Conservation (phyloP, 1,284 basidiomycete species). For the Ustanciosporium gigantosporum region DNA sequence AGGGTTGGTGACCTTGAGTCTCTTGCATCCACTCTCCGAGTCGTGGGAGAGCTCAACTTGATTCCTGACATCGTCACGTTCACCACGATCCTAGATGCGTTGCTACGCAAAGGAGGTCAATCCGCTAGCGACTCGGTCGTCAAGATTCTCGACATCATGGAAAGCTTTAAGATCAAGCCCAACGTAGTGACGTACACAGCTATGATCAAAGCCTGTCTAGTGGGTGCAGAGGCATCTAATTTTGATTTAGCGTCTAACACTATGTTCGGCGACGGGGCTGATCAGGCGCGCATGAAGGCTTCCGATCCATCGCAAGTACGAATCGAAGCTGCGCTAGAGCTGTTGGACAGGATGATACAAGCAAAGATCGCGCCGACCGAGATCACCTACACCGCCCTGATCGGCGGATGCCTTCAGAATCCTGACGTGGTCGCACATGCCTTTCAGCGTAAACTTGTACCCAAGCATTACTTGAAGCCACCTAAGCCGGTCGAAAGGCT, state of each 20-base stretch:
- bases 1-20: slow-evolving; percentile 25
- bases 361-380: slow-evolving; percentile 40
- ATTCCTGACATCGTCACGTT: slow-evolving; percentile 51
- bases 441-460: slow-evolving; percentile 1
- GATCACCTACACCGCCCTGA: slow-evolving; percentile 46
- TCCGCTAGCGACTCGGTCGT: slow-evolving; percentile 24
- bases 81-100: slow-evolving; percentile 50
- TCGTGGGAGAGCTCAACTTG: slow-evolving; percentile 23
- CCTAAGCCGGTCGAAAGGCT: slow-evolving; percentile 11
- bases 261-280: slow-evolving; percentile 6
- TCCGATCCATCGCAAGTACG: slow-evolving; percentile 8
- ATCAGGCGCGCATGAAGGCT: background rate
- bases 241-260: slow-evolving; percentile 12
- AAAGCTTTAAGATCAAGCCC: slow-evolving; percentile 32
- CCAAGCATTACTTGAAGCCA: slow-evolving; percentile 4
- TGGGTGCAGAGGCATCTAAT: slow-evolving; percentile 18
- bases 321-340: slow-evolving; percentile 39
- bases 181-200: slow-evolving; percentile 51
- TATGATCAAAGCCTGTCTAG: slow-evolving; percentile 53
- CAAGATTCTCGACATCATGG: slow-evolving; percentile 45
- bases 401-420: slow-evolving; percentile 26
- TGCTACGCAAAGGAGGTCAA: slow-evolving; percentile 36
- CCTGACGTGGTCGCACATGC: slow-evolving; percentile 19
- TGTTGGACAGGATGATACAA: slow-evolving; percentile 46
- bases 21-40: slow-evolving; percentile 29